Conservation (phyloP, 345 rosid genomes). For the Bruguiera parviflora region DNA sequence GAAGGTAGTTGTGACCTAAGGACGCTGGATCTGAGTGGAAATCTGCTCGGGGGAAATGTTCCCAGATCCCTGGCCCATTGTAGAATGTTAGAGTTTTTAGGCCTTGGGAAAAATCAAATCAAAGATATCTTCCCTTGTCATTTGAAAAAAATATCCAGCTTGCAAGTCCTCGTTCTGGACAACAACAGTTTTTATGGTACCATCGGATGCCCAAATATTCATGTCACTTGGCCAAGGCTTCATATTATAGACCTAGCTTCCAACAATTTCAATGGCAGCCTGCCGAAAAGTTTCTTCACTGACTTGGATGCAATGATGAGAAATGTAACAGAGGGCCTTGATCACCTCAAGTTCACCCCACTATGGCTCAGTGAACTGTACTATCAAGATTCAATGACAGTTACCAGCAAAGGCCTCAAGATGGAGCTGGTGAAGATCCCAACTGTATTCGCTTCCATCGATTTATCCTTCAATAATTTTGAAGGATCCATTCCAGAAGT, state of each 20-base stretch:
- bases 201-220: constrained; percentile 11
- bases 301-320: constrained; percentile 39
- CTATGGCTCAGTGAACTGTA: neutral
- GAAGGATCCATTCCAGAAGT: constrained; percentile 19
- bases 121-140: constrained; percentile 36
- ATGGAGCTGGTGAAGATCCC: constrained; percentile 44
- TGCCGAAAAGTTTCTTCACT: constrained; percentile 9
- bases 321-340: constrained; percentile 8
- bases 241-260: constrained; percentile 41
- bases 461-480: constrained; percentile 17
- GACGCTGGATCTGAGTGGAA: constrained; percentile 38
- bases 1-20: constrained; percentile 12
- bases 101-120: constrained; percentile 35
- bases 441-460: constrained; percentile 35
- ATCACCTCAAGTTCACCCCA: constrained; percentile 23
- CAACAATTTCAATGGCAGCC: constrained; percentile 29
- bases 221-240: constrained; percentile 19
- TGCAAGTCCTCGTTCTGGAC: constrained; percentile 37
- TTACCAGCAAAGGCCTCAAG: constrained; percentile 42
- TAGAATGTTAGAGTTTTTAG: constrained; percentile 30
- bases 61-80: constrained; percentile 34
- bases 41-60: constrained; percentile 29
- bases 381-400: constrained; percentile 28
- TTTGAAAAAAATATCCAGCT: constrained; percentile 22
- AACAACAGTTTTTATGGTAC: constrained; percentile 21